Evolutionary conservation across 345 rosid genomes (phyloP).

Genomic region (Salix udensis): DNA sequence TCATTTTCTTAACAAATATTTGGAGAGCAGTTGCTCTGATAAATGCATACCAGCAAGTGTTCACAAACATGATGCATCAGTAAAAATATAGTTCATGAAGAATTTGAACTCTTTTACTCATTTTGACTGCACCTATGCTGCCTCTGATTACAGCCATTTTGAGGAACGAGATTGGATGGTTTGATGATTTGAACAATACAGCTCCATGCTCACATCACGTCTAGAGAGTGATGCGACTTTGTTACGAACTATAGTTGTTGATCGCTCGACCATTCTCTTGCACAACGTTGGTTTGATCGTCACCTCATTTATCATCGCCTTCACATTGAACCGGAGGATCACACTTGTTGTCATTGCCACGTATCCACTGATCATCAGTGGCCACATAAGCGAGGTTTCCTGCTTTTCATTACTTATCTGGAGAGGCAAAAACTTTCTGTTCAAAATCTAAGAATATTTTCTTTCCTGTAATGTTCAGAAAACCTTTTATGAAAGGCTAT

Average conservation of each 20-base stretch:
- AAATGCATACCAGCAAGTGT: not conserved
- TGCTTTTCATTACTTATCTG: conserved; percentile 1
- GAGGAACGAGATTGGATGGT: conserved; percentile 94
- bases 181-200: conserved; percentile 72
- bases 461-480: conserved; percentile 44
- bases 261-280: conserved; percentile 69
- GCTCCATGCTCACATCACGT: conserved; percentile 78
- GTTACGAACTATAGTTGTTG: conserved; percentile 68
- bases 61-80: not conserved
- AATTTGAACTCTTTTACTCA: not conserved
- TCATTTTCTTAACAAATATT: not conserved
- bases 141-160: conserved; percentile 54
- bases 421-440: not conserved
- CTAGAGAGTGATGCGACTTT: conserved; percentile 84
- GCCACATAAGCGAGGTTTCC: conserved; percentile 93
- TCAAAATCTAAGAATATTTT: not conserved
- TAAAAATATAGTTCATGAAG: not conserved
- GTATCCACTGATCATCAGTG: conserved; percentile 79
- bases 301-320: conserved; percentile 70
- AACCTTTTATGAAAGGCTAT: conserved; percentile 95
- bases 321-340: conserved; percentile 90
- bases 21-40: not conserved
- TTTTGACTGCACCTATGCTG: not conserved
- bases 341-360: conserved; percentile 83
- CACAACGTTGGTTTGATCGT: conserved; percentile 76